Base-by-base conservation (phyloP, 176 grass and related monocot species). In the Thalia dealbata region DNA sequence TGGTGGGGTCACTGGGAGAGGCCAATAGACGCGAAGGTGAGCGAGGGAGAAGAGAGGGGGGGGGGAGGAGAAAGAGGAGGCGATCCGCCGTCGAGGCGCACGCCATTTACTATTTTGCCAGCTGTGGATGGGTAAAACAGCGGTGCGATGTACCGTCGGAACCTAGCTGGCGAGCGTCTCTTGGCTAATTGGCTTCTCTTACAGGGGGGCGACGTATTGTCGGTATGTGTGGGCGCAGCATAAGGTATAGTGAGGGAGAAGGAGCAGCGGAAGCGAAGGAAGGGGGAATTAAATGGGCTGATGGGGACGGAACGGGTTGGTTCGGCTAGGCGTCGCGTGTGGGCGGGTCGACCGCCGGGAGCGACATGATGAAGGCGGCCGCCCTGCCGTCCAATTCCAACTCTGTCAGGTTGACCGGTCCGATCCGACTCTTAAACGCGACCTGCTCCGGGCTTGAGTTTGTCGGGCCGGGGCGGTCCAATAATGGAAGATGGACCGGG, bases 41-140 rank as follows among this genome's bases (percentile, higher is more conserved):
- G 19, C 16, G 45, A 10, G 11, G 52, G 52, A n/a, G 3, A 2
- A n/a, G 6, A 3, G 6, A 19, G 19, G 16, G 19, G 22, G 1
- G 7, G 10, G 54, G 0, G 21, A 43, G 10, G 14, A 43, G 24
- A 3, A 68, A 27, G n/a, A 43, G 27, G 22, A 18, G 0, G 2
- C 10, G 6, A 2, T 2, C 3, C 13, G 65, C 32, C 43, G 65
- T 68, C 5, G 38, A 12, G 22, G 35, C 16, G 65, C 65, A 68
- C 65, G 65, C 65, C 38, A 68, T 43, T 43, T 23, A 68, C 65
- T 68, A 14, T 68, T 68, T 23, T 0, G 38, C 65, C 65, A 68
- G 65, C 65, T 68, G 65, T 19, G 15, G 35, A 43, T 43, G 28
- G 21, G 23, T 63, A 14, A 63, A 63, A 63, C 61, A 3, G 13